These are phyloP conservation scores for Fusarium tanahbumbuense DNA, from an alignment of 2,329 filamentous ascomycete species.

Conservation along the genomic window DNA sequence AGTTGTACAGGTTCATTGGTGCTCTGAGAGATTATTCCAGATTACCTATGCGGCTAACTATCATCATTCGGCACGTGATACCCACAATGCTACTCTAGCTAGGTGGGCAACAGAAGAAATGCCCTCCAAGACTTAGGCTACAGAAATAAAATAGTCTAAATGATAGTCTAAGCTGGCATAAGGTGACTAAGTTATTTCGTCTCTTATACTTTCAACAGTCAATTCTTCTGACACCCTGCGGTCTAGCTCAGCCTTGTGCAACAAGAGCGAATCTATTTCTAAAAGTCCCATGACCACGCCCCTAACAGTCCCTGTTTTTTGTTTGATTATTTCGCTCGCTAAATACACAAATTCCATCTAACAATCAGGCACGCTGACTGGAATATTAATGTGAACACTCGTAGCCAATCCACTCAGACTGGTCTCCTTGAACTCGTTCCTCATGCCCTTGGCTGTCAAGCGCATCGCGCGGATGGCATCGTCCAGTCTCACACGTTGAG, in stretches of 20 bases:
- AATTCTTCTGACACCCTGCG: too few relatives aligned
- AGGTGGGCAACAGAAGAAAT: too few relatives aligned
- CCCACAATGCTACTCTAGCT: constrained; percentile 10
- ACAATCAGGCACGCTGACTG: constrained; percentile 64
- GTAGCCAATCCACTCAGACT: constrained; percentile 63
- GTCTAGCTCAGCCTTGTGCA: not conserved
- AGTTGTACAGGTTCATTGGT: not conserved
- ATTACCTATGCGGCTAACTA: not conserved
- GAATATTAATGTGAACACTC: constrained; percentile 62
- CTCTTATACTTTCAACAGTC: too few relatives aligned
- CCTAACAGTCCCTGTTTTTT: constrained; percentile 14
- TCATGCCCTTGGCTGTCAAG: constrained; percentile 62
- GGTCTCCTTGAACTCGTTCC: constrained; percentile 66
- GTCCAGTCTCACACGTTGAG: constrained; percentile 61
- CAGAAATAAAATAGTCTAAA: too few relatives aligned
- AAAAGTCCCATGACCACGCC: constrained; percentile 7
- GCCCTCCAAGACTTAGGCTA: too few relatives aligned
- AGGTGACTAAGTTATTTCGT: too few relatives aligned
- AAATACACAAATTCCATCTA: constrained; percentile 38
- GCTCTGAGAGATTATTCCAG: not conserved
- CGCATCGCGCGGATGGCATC: constrained; percentile 64
- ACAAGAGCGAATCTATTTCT: constrained; percentile 11
- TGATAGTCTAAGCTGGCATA: too few relatives aligned
- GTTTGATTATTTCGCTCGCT: constrained; percentile 11
- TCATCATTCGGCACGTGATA: constrained; percentile 22